Evolutionary conservation across 805 yeast species (phyloP).

Genomic region (Metschnikowia bowlesiae): DNA sequence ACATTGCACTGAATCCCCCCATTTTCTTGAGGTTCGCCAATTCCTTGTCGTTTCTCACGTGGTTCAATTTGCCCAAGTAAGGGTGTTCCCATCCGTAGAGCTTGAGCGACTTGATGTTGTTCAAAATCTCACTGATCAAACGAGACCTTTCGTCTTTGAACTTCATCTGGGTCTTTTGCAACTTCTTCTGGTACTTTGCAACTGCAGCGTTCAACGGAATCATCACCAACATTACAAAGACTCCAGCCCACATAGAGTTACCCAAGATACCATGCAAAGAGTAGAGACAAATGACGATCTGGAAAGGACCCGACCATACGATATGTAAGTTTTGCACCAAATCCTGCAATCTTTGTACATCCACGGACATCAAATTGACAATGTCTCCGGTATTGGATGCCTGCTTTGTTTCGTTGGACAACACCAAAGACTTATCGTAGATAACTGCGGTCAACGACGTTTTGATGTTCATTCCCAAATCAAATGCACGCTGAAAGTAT

Average conservation of each 20-base stretch:
- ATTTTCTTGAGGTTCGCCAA: constrained; percentile 68
- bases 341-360: constrained; percentile 83
- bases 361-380: constrained; percentile 92
- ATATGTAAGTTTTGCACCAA: constrained; percentile 72
- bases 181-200: constrained; percentile 60
- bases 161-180: constrained; percentile 84
- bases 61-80: constrained; percentile 63
- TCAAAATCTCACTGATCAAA: constrained; percentile 79
- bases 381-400: constrained; percentile 84
- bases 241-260: constrained; percentile 96
- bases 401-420: constrained; percentile 69
- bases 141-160: constrained; percentile 91
- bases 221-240: constrained; percentile 67
- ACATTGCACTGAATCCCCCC: constrained; percentile 66
- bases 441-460: constrained; percentile 66
- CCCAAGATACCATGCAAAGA: constrained; percentile 74
- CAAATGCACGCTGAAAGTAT: constrained; percentile 70
- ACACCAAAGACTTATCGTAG: constrained; percentile 61
- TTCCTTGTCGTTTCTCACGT: constrained; percentile 86
- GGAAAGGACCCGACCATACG: constrained; percentile 93
- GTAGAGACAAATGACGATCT: constrained; percentile 67
- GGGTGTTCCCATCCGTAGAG: constrained; percentile 96
- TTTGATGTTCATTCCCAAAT: constrained; percentile 71
- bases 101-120: constrained; percentile 88
- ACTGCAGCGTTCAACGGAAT: constrained; percentile 74